Base-by-base conservation (phyloP, 2,329 filamentous ascomycete species). In the Cercospora zeae-maydis region DNA sequence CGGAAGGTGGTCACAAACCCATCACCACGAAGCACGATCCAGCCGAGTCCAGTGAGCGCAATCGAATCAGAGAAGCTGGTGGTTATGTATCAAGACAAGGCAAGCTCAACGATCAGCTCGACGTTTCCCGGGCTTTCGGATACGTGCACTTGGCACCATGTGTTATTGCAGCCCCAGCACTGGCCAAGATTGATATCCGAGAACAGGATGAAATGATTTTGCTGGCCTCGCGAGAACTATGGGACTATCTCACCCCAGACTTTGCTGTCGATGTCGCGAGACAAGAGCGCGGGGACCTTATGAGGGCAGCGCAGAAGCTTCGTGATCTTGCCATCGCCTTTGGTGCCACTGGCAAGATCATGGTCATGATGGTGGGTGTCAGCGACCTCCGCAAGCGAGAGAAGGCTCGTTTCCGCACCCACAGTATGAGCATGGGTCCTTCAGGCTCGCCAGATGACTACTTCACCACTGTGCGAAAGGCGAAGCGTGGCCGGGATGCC, bases 341-440 rank as follows among this genome's bases (percentile, higher is more conserved):
- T 75, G 95, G 95, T 58, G 91, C 93, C 11, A 93, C 88, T 1
- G 89, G 89, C 73, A 99, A 99, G 79, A 91, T 98, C 67, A 98
- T 98, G 93, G 92, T 99, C 49, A 98, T 98, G 93, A 91, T 99
- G 81, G 88, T 99, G 59, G 93, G 93, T 60, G 90, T 99, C 37
- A 88, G 90, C 60, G 93, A 98, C 73, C 80, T 99, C 59, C 93
- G 96, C 78, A 90, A 91, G 74, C 86, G 92, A 62, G 90, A 96
- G 74, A 86, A 90, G 67, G 90, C 88, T 58, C 76, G 88, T 78
- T 80, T 90, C 75, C 85, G 91, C 61, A 91, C 91, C 42, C 87
- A 92, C 71, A 96, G 90, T 78, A 88, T 96, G 83, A 92, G 91
- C 13, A 85, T 96, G 77, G 91, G 91, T 58, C 90, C 91, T 1